Base-by-base conservation (phyloP, 176 grass and related monocot species). In the Triticum timopheevii region DNA sequence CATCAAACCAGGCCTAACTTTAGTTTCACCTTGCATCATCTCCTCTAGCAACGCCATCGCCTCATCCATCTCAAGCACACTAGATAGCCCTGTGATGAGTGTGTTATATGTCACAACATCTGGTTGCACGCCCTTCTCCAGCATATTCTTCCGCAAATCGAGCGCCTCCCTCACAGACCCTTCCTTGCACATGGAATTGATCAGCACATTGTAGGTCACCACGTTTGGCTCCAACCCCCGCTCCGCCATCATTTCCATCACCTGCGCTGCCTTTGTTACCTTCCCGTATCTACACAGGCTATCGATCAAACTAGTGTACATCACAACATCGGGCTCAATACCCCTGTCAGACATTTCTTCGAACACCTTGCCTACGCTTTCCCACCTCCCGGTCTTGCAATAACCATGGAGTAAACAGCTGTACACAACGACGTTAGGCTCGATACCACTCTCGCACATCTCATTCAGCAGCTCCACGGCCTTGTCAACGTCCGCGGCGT, bases 31-130 rank as follows among this genome's bases (percentile, higher is more conserved):
- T 20, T 10, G 80, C 78, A 80, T 63, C 92, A 94, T 92, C 86
- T 94, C 87, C 15, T 87, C 58, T 6, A 94, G 88, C 81, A 94
- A 59, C 36, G 83, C 45, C 59, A 84, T 78, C 16, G 78, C 92
- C 68, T 87, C 65, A 49, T 94, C 87, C 25, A 92, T 84, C 81
- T 84, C 85, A 6, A 83, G 87, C 69, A 89, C 84, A 65, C 83
- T 70, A 56, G 50, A 94, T 66, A 94, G 79, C 5, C 92, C 92
- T 5, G 33, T 39, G 50, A 92, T 81, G 25, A 94, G 78, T 13
- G 81, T 94, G 73, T 90, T 90, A 42, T 92, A 92, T 25, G 92
- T 92, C 27, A 89, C 90, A 27, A 84, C 87, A 92, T 92, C 65
- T 0, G 90, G 87, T 5, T 19, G 27, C 69, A 89, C 77, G 49